These are phyloP conservation scores for Lachancea meyersii DNA, from an alignment of 805 yeast species.

Conservation along the genomic window DNA sequence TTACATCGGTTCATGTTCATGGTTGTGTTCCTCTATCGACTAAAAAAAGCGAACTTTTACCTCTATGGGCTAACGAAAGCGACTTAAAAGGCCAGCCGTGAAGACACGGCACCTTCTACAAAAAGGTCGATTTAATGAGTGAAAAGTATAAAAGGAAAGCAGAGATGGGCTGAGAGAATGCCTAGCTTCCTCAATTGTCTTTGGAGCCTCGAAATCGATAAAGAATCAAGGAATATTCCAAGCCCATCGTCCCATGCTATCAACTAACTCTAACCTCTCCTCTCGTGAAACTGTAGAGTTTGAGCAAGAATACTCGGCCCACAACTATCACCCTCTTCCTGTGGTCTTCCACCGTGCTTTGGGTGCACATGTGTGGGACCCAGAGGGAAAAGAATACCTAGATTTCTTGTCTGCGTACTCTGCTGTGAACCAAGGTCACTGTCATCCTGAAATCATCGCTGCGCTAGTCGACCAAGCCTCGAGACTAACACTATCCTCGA, in stretches of 20 bases:
- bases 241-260: too few relatives aligned
- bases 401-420: slow-evolving; percentile 94
- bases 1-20: too few relatives aligned
- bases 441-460: slow-evolving; percentile 84
- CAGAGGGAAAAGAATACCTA: slow-evolving; percentile 89
- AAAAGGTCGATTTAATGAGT: neutral
- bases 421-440: slow-evolving; percentile 97
- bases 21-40: slow-evolving; percentile 8
- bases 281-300: slow-evolving; percentile 58
- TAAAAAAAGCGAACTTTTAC: slow-evolving; percentile 10
- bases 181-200: neutral
- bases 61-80: slow-evolving; percentile 13
- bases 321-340: slow-evolving; percentile 94
- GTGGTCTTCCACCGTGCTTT: slow-evolving; percentile 81
- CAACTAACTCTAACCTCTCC: slow-evolving; percentile 42
- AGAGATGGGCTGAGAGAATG: neutral
- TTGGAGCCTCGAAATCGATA: neutral
- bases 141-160: slow-evolving; percentile 4
- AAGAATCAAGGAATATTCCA: too few relatives aligned
- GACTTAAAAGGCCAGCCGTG: slow-evolving; percentile 1
- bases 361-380: slow-evolving; percentile 97
- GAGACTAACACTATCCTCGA: slow-evolving; percentile 74
- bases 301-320: slow-evolving; percentile 84
- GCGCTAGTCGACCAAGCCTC: slow-evolving; percentile 87
- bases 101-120: neutral